Conservation (phyloP, 768 basidiomycete genomes). For the Chalciporus chontae region DNA sequence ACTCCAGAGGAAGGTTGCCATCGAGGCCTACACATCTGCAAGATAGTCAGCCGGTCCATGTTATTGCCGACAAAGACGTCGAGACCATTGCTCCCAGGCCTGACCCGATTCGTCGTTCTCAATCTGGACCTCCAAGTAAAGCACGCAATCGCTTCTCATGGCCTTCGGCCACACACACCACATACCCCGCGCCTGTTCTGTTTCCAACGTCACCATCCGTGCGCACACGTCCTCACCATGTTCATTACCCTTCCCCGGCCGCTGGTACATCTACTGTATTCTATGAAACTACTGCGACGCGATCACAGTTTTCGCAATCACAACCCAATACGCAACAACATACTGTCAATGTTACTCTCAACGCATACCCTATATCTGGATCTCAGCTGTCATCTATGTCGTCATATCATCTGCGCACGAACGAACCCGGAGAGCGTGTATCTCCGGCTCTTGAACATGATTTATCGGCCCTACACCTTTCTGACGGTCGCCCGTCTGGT, state of each 20-base stretch:
- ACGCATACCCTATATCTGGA: slow-evolving; percentile 29
- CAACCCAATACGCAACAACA: slow-evolving; percentile 18
- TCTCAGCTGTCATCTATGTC: slow-evolving; percentile 34
- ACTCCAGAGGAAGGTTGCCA: slow-evolving; percentile 26
- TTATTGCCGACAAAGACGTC: slow-evolving; percentile 3
- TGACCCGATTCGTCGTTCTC: slow-evolving; percentile 41
- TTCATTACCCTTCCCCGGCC: slow-evolving; percentile 28
- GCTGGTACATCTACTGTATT: slow-evolving; percentile 58
- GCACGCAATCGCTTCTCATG: slow-evolving; percentile 36
- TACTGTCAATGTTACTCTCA: slow-evolving; percentile 21
- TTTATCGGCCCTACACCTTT: slow-evolving; percentile 19
- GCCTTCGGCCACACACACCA: slow-evolving; percentile 37
- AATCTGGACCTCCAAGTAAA: slow-evolving; percentile 40
- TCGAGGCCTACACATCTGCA: slow-evolving; percentile 12
- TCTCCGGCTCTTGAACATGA: slow-evolving; percentile 21
- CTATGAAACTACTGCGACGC: slow-evolving; percentile 54
- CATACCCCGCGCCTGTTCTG: slow-evolving; percentile 46
- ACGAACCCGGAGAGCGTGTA: slow-evolving; percentile 9
- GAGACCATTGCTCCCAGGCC: slow-evolving; percentile 29
- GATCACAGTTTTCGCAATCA: slow-evolving; percentile 23
- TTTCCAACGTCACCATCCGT: slow-evolving; percentile 40
- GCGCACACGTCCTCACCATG: slow-evolving; percentile 31
- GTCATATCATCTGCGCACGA: slow-evolving; percentile 26
- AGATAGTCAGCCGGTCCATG: slow-evolving; percentile 3
- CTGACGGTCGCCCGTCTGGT: slow-evolving; percentile 12